Conservation (phyloP, 257 asterid species). For the Solanum gandarillasii region DNA sequence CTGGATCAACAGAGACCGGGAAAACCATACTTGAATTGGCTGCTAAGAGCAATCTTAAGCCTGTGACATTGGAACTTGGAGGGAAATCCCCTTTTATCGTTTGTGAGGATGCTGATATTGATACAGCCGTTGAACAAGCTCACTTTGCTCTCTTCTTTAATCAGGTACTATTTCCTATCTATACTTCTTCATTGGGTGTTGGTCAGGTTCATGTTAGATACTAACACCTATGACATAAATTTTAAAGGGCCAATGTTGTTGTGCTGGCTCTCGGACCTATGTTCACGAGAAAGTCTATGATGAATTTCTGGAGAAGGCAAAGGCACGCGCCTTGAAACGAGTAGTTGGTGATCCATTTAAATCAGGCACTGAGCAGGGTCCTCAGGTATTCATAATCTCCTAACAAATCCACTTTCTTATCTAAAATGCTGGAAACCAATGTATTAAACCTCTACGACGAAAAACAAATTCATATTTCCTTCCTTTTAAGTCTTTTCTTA, state of each 20-base stretch:
- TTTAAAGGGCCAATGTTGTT: constrained; percentile 91
- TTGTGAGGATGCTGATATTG: constrained; percentile 95
- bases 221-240: neutral
- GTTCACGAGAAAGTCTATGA: constrained; percentile 86
- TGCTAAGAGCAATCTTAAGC: constrained; percentile 88
- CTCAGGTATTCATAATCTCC: constrained; percentile 50
- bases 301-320: constrained; percentile 80
- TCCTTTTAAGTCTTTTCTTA: neutral
- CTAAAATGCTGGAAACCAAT: neutral
- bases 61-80: constrained; percentile 96
- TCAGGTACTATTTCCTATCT: constrained; percentile 42
- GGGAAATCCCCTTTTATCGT: constrained; percentile 97
- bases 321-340: constrained; percentile 62
- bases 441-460: neutral
- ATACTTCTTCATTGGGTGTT: neutral
- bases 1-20: constrained; percentile 92
- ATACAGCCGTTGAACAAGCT: constrained; percentile 80
- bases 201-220: neutral
- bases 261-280: constrained; percentile 91
- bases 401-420: neutral
- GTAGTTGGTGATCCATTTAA: constrained; percentile 94
- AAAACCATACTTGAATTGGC: constrained; percentile 56
- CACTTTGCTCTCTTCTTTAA: constrained; percentile 89
- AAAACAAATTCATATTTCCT: neutral
- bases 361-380: constrained; percentile 83